These are phyloP conservation scores for Cercospora berteroae DNA, from an alignment of 2,329 filamentous ascomycete species.

Conservation along the genomic window DNA sequence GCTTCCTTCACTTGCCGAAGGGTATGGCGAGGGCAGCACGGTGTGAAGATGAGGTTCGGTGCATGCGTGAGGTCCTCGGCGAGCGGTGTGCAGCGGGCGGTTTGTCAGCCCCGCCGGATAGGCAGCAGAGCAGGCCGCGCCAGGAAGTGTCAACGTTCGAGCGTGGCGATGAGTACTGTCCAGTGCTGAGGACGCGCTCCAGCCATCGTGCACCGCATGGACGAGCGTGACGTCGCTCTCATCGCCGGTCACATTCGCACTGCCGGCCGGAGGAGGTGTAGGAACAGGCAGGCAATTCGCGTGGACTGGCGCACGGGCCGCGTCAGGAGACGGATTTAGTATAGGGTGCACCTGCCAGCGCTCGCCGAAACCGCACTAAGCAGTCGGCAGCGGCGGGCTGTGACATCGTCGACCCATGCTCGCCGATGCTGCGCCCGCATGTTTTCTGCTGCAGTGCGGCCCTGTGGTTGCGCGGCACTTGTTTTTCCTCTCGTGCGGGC, in stretches of 20 bases:
- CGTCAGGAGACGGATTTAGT: neutral
- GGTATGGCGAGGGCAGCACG: neutral
- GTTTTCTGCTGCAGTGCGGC: neutral
- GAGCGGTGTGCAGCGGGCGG: neutral
- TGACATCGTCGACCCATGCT: slow-evolving; percentile 8
- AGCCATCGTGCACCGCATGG: neutral
- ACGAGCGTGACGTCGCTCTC: neutral
- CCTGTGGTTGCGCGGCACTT: neutral
- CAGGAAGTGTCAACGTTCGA: neutral
- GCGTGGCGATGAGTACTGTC: neutral
- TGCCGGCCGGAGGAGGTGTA: neutral
- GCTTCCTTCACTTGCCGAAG: slow-evolving; percentile 7
- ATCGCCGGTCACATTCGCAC: neutral
- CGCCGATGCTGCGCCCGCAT: neutral
- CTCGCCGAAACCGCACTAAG: slow-evolving; percentile 7
- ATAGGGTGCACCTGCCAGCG: slow-evolving; percentile 7
- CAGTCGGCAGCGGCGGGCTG: neutral
- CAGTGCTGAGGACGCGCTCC: neutral
- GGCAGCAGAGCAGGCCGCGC: neutral
- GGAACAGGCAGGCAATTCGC: neutral
- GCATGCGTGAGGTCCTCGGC: neutral
- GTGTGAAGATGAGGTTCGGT: neutral
- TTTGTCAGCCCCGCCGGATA: neutral
- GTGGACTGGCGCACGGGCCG: slow-evolving; percentile 1
- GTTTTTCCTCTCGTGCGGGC: neutral